Evolutionary conservation across 1,284 basidiomycete genomes (phyloP), one percentile per base, ranked within the genome.

Genomic region (Coniophora puteana): DNA sequence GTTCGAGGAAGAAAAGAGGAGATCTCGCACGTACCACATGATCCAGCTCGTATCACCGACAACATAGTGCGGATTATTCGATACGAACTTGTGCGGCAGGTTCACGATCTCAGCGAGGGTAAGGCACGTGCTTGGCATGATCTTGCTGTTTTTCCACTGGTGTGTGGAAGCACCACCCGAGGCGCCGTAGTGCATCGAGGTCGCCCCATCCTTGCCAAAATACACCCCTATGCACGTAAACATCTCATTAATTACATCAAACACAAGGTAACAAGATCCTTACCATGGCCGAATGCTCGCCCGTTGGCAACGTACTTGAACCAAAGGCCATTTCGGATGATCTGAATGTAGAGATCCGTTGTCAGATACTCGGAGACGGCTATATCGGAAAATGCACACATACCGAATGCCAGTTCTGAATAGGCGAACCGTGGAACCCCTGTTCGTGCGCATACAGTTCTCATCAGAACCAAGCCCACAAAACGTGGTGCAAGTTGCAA

Each of bases 401-500:
- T 49, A 78, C 79, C 27, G 80, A 82, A 56, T 82, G 80, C 80
- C 79, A 82, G 43, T 82, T 82, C 40, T 59, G 65, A 12, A 76
- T 49, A 1, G 73, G 65, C 3, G 78, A 82, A 1, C 79, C 80
- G 53, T 82, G 80, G 54, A 80, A 82, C 6, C 76, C 80, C 78
- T 80, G 28, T 27, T 16, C 11, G 35, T 39, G 17, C 45, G n/a
- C n/a, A n/a, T n/a, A n/a, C n/a, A n/a, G n/a, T n/a, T n/a, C n/a
- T n/a, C n/a, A n/a, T 28, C 23, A 41, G 22, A 10, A 22, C 24
- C 14, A 25, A 14, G 13, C 13, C 14, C 12, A 17, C 29, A 3
- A 26, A 3, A 4, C 5, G 21, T 17, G 38, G 37, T 8, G 36
- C 8, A 27, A 21, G 27, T 12, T n/a, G n/a, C n/a, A n/a, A n/a